These are phyloP conservation scores for Spathaspora sp. DNA, from an alignment of 1,139 yeast genomes.

Conservation along the genomic window DNA sequence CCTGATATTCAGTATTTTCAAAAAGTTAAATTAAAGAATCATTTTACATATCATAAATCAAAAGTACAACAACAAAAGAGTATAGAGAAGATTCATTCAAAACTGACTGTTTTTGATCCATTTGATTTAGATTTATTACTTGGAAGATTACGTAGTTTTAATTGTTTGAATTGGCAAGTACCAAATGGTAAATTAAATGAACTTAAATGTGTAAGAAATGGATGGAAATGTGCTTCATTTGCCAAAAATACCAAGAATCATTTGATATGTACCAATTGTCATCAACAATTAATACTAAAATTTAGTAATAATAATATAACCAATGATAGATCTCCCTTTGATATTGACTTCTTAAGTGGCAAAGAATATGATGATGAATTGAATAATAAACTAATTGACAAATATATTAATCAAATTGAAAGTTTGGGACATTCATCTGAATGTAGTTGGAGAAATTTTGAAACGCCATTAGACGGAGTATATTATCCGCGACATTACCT, in stretches of 20 bases:
- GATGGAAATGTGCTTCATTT: conserved; percentile 41
- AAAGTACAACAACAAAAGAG: conserved; percentile 17
- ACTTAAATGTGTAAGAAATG: conserved; percentile 39
- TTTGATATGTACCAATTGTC: conserved; percentile 36
- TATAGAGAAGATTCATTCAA: conserved; percentile 16
- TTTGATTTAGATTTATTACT: conserved; percentile 29
- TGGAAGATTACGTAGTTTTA: conserved; percentile 28
- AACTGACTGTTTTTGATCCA: conserved; percentile 32
- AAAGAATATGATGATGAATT: conserved; percentile 14
- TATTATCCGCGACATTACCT: conserved; percentile 40
- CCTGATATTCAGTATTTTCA: conserved; percentile 44
- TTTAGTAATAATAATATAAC: conserved; percentile 19
- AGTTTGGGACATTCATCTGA: conserved; percentile 26
- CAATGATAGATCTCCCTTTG: conserved; percentile 1
- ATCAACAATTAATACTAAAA: conserved; percentile 26
- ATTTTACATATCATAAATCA: conserved; percentile 35
- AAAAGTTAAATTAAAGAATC: conserved; percentile 35
- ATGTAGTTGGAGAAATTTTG: conserved; percentile 42
- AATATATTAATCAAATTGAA: conserved; percentile 26
- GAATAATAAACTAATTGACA: conserved; percentile 22
- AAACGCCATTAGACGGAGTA: conserved; percentile 33
- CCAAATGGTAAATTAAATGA: conserved; percentile 29
- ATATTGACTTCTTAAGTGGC: conserved; percentile 9
- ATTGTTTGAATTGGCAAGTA: conserved; percentile 36
- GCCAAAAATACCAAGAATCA: conserved; percentile 30